Evolutionary conservation across 345 rosid species (phyloP).

Genomic region (Moricandia moricandioides): DNA sequence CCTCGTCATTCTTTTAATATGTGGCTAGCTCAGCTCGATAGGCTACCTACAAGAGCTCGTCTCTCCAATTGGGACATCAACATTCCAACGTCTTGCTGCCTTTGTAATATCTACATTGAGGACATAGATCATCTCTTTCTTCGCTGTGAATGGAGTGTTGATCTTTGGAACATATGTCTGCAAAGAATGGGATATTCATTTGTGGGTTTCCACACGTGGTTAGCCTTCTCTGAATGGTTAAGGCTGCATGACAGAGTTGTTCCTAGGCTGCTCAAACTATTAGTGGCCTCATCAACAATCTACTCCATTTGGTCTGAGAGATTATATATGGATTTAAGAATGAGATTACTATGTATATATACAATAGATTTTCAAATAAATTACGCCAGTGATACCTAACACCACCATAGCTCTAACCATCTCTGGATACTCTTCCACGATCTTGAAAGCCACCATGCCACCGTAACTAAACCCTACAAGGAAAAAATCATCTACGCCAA

Average conservation of each 20-base stretch:
- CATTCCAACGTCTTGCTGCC: neutral
- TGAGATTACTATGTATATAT: no score
- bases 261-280: neutral
- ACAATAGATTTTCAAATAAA: neutral
- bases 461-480: conserved; percentile 90
- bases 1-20: no score
- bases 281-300: neutral
- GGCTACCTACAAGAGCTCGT: neutral
- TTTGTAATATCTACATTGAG: no score
- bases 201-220: neutral
- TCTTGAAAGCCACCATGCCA: conserved; percentile 87
- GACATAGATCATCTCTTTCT: neutral
- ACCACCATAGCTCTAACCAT: conserved; percentile 68
- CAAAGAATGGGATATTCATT: no score
- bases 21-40: neutral
- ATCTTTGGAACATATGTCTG: no score
- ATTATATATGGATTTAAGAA: no score
- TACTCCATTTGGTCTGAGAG: neutral
- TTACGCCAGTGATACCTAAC: conserved; percentile 31
- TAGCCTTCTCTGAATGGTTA: neutral
- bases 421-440: conserved; percentile 65
- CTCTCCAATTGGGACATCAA: neutral
- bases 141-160: neutral
- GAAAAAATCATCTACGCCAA: conserved; percentile 62
- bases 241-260: neutral